Percentiles rank a stretch among this genome's conserved stretches.
These are phyloP conservation scores for Pythium brachiatum DNA, from an alignment of 352 stramenopile genomes.

Conservation along the genomic window DNA sequence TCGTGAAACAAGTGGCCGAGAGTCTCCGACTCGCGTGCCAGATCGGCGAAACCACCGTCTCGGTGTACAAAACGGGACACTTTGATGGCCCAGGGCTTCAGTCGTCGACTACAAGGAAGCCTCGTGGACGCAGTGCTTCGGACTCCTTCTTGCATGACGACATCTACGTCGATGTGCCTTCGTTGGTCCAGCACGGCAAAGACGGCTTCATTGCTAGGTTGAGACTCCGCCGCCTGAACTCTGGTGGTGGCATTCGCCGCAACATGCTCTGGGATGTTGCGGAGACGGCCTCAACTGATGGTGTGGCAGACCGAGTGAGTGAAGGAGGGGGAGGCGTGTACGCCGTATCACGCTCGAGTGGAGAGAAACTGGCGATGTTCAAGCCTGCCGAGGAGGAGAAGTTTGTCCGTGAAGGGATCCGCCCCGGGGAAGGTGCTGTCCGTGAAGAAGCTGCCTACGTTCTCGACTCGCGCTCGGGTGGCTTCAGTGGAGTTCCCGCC, in stretches of 20 bases:
- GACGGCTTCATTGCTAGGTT: constrained; percentile 69
- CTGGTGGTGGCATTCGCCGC: constrained; percentile 50
- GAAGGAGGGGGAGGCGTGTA: constrained; percentile 77
- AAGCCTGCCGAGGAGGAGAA: constrained; percentile 79
- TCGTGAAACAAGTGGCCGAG: constrained; percentile 50
- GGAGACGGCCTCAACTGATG: constrained; percentile 44
- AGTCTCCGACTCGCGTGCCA: constrained; percentile 58
- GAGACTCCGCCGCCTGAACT: constrained; percentile 56
- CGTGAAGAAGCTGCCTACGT: constrained; percentile 77
- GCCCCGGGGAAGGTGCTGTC: constrained; percentile 65
- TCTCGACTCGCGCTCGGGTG: constrained; percentile 60
- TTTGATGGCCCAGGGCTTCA: constrained; percentile 21
- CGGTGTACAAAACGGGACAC: constrained; percentile 53
- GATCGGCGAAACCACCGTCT: constrained; percentile 55
- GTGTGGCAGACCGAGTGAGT: constrained; percentile 47
- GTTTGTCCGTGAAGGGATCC: constrained; percentile 69
- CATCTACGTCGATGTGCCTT: constrained; percentile 67
- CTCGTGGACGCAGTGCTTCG: constrained; percentile 15
- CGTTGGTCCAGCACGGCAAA: constrained; percentile 67
- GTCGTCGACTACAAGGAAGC: constrained; percentile 4
- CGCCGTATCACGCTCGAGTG: constrained; percentile 60
- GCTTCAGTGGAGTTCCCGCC: constrained; percentile 73
- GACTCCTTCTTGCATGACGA: constrained; percentile 35
- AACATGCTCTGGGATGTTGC: constrained; percentile 84
- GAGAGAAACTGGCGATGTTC: constrained; percentile 78